phyloP scores from a whole-genome alignment of 169 alveolate species.

The Perkinsus chesapeaki region DNA sequence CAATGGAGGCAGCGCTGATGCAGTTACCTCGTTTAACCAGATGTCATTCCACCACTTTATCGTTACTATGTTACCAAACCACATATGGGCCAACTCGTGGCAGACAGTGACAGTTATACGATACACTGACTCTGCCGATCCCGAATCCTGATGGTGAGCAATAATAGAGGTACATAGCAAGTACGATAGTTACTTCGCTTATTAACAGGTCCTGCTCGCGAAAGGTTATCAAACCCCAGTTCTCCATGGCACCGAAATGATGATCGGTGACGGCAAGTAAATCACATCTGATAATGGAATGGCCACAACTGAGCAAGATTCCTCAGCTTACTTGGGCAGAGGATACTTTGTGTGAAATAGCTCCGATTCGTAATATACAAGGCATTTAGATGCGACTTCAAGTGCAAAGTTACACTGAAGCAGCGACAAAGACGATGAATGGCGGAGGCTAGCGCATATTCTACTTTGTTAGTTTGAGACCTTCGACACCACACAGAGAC shows the following conservation, averaged over 20 bases:
- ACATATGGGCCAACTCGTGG: constrained; percentile 75
- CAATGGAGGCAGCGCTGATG: neutral
- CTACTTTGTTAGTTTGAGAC: neutral
- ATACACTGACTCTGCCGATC: neutral
- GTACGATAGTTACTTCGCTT: neutral
- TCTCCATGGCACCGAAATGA: constrained; percentile 69
- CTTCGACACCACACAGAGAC: neutral
- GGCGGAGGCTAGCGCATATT: neutral
- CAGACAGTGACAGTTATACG: constrained; percentile 34
- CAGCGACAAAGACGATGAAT: neutral
- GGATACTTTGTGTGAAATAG: neutral
- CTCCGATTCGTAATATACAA: neutral
- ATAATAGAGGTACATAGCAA: constrained; percentile 22
- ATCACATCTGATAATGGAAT: constrained; percentile 56
- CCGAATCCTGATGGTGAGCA: constrained; percentile 21
- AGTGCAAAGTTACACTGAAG: neutral
- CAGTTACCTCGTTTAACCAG: constrained; percentile 63
- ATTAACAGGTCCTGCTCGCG: constrained; percentile 12
- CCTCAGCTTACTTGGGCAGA: neutral
- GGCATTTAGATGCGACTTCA: neutral
- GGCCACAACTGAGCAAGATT: neutral
- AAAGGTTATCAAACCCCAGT: constrained; percentile 49
- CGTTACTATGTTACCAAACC: constrained; percentile 75
- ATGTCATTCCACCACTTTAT: constrained; percentile 77
- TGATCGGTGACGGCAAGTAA: constrained; percentile 47